Evolutionary conservation across 805 yeast genomes (phyloP), one percentile per base, ranked within the genome.

Genomic region (Pichia rugopelliculosa): DNA sequence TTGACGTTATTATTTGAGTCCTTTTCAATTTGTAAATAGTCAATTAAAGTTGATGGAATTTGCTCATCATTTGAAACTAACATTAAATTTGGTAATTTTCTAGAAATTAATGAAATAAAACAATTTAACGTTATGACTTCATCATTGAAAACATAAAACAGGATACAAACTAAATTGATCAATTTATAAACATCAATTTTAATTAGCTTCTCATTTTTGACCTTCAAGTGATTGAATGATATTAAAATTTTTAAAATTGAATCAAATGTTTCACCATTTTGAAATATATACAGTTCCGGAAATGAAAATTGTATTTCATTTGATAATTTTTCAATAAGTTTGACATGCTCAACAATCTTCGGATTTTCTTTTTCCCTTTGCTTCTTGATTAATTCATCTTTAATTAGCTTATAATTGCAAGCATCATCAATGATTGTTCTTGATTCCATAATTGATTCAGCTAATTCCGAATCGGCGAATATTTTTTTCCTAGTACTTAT

Each of bases 401-500:
- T 46, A 18, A 51, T 36, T 11, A 54, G 46, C 42, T 64, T 61
- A 49, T 56, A 60, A 46, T 57, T 61, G 45, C 70, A 64, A 21
- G 69, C 68, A 34, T 54, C 48, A 38, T 55, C 44, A 13, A 64
- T 55, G 2, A 59, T 47, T 8, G 47, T 49, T 13, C 54, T 55
- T 4, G 66, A 55, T 24, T 51, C 42, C 3, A 34, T 36, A 12
- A 64, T 46, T 36, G 51, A 49, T 6, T 41, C 36, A n/a, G 27
- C 34, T 7, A 53, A 17, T 15, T 39, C 24, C 6, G 30, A 11
- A 13, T 25, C 17, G 9, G 60, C 53, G 25, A 41, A 30, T 3
- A 41, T 3, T 21, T 64, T 50, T 22, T 53, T 50, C 50, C 65
- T 66, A 17, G 71, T 54, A 47, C 67, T 67, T 2, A 73, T 74